phyloP scores from a whole-genome alignment of 306 rosid genomes.

The Vigna angularis region DNA sequence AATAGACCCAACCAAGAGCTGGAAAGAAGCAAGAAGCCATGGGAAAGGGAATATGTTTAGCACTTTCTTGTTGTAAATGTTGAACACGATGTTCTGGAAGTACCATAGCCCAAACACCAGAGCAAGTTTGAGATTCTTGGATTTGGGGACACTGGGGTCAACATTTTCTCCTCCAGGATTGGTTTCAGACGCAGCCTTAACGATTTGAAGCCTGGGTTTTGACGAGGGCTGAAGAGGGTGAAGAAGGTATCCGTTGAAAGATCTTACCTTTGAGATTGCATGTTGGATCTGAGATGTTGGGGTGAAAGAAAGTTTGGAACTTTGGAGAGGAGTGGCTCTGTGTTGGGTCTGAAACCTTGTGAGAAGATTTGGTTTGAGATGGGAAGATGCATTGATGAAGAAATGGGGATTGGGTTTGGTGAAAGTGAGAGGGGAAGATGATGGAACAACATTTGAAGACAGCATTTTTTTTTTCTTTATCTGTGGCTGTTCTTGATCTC shows the following conservation, averaged over 20 bases:
- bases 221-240: conserved; percentile 49
- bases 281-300: conserved; percentile 55
- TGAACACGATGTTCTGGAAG: conserved; percentile 90
- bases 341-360: conserved; percentile 38
- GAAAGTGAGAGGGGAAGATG: conserved; percentile 60
- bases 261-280: conserved; percentile 44
- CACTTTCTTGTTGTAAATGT: conserved; percentile 88
- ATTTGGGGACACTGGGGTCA: conserved; percentile 44
- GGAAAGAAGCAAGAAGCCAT: conserved; percentile 96
- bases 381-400: conserved; percentile 49
- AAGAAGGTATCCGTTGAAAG: conserved; percentile 39
- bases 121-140: conserved; percentile 65
- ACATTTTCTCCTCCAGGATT: conserved; percentile 58
- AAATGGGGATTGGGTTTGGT: conserved; percentile 47
- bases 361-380: conserved; percentile 49
- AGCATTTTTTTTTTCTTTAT: conserved; percentile 50
- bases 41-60: conserved; percentile 84
- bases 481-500: conserved; percentile 8
- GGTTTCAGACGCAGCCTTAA: conserved; percentile 57
- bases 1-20: conserved; percentile 87
- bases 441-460: conserved; percentile 53
- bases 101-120: conserved; percentile 86
- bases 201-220: conserved; percentile 50
- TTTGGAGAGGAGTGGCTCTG: conserved; percentile 41
- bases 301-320: conserved; percentile 40